Evolutionary conservation across 352 stramenopile genomes (phyloP).

Genomic region (Pythium rhizo-oryzae): DNA sequence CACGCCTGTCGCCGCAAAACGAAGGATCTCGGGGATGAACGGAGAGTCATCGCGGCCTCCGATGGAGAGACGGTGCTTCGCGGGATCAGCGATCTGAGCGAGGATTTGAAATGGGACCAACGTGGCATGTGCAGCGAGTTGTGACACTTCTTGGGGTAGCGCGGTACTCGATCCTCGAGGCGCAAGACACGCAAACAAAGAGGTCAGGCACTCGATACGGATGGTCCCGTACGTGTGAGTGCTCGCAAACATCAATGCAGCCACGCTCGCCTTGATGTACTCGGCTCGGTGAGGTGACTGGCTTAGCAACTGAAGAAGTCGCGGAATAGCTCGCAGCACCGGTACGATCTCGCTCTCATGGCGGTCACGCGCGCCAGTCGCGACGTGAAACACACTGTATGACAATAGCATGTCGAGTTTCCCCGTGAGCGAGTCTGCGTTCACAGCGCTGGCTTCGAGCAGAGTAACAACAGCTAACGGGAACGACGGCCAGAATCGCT

Average conservation of each 20-base stretch:
- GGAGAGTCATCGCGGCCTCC: constrained; percentile 20
- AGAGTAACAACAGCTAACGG: constrained; percentile 43
- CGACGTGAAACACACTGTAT: constrained; percentile 29
- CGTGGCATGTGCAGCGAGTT: constrained; percentile 19
- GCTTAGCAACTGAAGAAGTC: constrained; percentile 14
- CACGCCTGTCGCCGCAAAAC: constrained; percentile 25
- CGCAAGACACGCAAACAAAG: constrained; percentile 22
- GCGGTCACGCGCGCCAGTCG: constrained; percentile 26
- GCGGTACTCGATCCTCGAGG: not conserved
- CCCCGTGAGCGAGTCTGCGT: not conserved
- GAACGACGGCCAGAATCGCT: constrained; percentile 64
- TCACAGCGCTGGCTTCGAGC: constrained; percentile 18
- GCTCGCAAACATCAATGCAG: constrained; percentile 24
- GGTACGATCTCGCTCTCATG: constrained; percentile 27
- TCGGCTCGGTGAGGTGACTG: constrained; percentile 5
- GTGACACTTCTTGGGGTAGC: constrained; percentile 5
- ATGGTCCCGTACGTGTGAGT: constrained; percentile 21
- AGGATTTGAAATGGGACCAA: constrained; percentile 28
- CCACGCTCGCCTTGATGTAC: constrained; percentile 17
- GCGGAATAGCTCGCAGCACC: constrained; percentile 27
- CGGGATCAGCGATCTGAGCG: constrained; percentile 24
- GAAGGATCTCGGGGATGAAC: constrained; percentile 21
- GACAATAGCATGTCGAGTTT: constrained; percentile 22
- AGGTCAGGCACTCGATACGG: constrained; percentile 20
- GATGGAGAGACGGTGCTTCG: constrained; percentile 24